Conservation (phyloP, 2,329 filamentous ascomycete species). For the Nothophoma quercina region DNA sequence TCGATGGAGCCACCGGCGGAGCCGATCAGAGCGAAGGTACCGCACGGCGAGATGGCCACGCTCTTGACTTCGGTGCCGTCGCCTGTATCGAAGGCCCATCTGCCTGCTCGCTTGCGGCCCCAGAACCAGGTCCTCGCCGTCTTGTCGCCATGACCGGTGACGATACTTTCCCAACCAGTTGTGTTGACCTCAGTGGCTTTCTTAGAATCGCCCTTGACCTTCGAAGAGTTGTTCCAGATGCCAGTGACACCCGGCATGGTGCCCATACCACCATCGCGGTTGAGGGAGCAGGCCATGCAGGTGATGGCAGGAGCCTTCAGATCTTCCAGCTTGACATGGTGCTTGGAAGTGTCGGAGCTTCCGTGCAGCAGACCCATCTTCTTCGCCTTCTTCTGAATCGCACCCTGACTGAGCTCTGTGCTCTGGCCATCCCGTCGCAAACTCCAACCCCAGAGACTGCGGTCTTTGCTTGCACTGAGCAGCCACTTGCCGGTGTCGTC, state of each 20-base stretch:
- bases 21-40: conserved; percentile 90
- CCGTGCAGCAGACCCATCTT: conserved; percentile 77
- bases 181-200: conserved; percentile 76
- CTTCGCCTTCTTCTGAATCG: conserved; percentile 85
- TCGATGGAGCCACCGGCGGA: conserved; percentile 84
- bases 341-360: conserved; percentile 64
- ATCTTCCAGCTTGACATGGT: conserved; percentile 70
- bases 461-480: conserved; percentile 85
- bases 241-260: conserved; percentile 78
- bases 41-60: conserved; percentile 88
- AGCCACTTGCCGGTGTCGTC: conserved; percentile 94
- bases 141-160: conserved; percentile 89
- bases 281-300: conserved; percentile 87
- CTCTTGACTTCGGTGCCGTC: conserved; percentile 83
- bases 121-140: conserved; percentile 97
- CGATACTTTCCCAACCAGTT: conserved; percentile 96
- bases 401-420: conserved; percentile 89
- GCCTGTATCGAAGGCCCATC: conserved; percentile 89
- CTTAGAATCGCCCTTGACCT: conserved; percentile 67
- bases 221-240: conserved; percentile 80
- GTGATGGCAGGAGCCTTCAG: conserved; percentile 93
- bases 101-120: conserved; percentile 89
- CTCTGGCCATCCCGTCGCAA: conserved; percentile 93
- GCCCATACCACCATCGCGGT: conserved; percentile 93
- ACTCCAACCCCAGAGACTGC: conserved; percentile 96